phyloP scores from a whole-genome alignment of 1,139 yeast species.

The Diutina catenulata region DNA sequence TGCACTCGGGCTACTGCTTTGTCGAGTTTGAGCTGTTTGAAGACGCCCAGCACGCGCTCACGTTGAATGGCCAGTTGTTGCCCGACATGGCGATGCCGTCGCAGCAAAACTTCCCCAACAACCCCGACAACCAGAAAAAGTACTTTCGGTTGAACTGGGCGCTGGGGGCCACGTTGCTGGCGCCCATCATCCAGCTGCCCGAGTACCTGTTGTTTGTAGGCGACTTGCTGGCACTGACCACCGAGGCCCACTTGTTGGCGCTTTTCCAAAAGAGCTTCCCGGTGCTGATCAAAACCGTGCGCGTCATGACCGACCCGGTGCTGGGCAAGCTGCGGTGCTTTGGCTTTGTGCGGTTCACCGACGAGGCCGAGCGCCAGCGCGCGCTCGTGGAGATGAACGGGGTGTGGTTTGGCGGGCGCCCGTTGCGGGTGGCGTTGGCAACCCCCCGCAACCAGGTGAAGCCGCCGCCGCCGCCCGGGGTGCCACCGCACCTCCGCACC shows the following conservation, averaged over 20 bases:
- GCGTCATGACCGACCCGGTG: conserved; percentile 66
- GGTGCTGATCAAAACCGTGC: conserved; percentile 51
- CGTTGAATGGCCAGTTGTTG: conserved; percentile 51
- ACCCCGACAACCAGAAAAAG: conserved; percentile 45
- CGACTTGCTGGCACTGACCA: conserved; percentile 60
- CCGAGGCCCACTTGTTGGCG: conserved; percentile 57
- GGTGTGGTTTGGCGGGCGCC: conserved; percentile 62
- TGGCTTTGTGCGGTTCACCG: conserved; percentile 63
- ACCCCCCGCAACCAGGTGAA: conserved; percentile 32
- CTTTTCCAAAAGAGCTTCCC: conserved; percentile 53
- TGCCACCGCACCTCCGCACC: background rate
- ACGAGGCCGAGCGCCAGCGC: conserved; percentile 49
- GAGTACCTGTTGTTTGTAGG: conserved; percentile 70
- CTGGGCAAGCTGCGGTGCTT: conserved; percentile 66
- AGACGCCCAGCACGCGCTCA: conserved; percentile 55
- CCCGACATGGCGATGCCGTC: conserved; percentile 45
- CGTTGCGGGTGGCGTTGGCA: conserved; percentile 62
- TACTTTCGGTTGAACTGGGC: conserved; percentile 67
- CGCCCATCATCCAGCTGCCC: conserved; percentile 37
- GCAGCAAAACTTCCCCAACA: conserved; percentile 28
- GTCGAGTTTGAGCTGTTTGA: conserved; percentile 52
- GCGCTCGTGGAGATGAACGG: conserved; percentile 68
- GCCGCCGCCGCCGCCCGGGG: background rate
- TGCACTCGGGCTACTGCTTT: conserved; percentile 69
- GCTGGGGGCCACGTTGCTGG: conserved; percentile 47